Percentiles rank a stretch among this genome's conserved stretches.
phyloP scores from a whole-genome alignment of 768 basidiomycete genomes.

The Lactifluus volemus region DNA sequence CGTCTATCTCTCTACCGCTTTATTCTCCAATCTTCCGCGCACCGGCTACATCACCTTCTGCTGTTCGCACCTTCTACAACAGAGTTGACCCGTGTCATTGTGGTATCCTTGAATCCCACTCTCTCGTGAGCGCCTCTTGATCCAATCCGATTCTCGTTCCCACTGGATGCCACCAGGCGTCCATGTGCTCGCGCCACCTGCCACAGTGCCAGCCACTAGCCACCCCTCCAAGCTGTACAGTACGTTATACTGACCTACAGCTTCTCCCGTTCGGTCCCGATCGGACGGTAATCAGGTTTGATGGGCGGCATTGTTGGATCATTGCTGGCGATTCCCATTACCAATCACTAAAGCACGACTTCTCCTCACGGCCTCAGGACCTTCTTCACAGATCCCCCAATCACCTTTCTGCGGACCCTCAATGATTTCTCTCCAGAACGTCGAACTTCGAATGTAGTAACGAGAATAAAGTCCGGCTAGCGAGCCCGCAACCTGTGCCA shows the following conservation, averaged over 20 bases:
- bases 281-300: no score
- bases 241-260: constrained; percentile 4
- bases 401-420: no score
- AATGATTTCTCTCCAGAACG: no score
- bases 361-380: no score
- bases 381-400: no score
- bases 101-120: no score
- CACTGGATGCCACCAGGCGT: constrained; percentile 18
- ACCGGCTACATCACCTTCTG: constrained; percentile 7
- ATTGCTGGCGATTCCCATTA: no score
- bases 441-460: no score
- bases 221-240: background rate
- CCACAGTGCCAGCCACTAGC: constrained; percentile 11
- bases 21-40: constrained; percentile 11
- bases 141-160: constrained; percentile 15
- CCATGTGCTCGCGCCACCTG: constrained; percentile 18
- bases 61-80: constrained; percentile 2
- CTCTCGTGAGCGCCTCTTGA: constrained; percentile 11
- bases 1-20: constrained; percentile 5
- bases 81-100: constrained; percentile 1
- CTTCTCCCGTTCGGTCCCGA: constrained; percentile 3
- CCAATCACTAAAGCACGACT: no score
- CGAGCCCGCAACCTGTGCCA: no score
- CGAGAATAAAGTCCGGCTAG: no score
- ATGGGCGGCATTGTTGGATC: no score